These are phyloP conservation scores for Saturnispora bothae DNA, from an alignment of 805 yeast genomes.

Conservation along the genomic window DNA sequence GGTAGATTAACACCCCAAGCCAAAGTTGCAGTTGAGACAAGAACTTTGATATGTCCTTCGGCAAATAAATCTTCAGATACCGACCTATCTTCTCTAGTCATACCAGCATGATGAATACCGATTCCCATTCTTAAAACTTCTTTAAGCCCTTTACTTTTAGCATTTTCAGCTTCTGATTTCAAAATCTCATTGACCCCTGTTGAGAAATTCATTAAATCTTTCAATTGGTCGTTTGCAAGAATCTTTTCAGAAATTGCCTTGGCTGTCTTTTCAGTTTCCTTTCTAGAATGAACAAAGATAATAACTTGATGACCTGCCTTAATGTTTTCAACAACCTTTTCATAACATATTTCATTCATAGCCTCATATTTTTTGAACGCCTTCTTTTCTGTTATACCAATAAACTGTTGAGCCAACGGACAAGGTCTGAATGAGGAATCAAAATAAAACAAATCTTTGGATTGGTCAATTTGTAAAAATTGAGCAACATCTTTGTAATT, in stretches of 20 bases:
- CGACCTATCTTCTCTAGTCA: slow-evolving; percentile 60
- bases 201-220: slow-evolving; percentile 34
- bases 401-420: slow-evolving; percentile 78
- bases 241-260: slow-evolving; percentile 56
- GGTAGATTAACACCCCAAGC: slow-evolving; percentile 98
- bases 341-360: slow-evolving; percentile 86
- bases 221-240: slow-evolving; percentile 41
- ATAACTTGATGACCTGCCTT: slow-evolving; percentile 68
- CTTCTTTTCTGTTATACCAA: slow-evolving; percentile 78
- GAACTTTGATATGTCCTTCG: slow-evolving; percentile 71
- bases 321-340: slow-evolving; percentile 55
- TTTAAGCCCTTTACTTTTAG: slow-evolving; percentile 43
- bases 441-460: slow-evolving; percentile 63
- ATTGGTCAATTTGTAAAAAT: slow-evolving; percentile 57
- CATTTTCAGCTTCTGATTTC: slow-evolving; percentile 47
- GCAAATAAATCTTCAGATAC: slow-evolving; percentile 81
- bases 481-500: slow-evolving; percentile 79
- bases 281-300: slow-evolving; percentile 87
- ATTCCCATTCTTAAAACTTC: slow-evolving; percentile 61
- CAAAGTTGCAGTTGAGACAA: slow-evolving; percentile 84
- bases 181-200: slow-evolving; percentile 55
- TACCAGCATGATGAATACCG: slow-evolving; percentile 90
- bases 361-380: slow-evolving; percentile 70
- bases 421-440: slow-evolving; percentile 84
- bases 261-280: slow-evolving; percentile 83